Conservation (phyloP, 768 basidiomycete genomes). For the Lentinula boryana region DNA sequence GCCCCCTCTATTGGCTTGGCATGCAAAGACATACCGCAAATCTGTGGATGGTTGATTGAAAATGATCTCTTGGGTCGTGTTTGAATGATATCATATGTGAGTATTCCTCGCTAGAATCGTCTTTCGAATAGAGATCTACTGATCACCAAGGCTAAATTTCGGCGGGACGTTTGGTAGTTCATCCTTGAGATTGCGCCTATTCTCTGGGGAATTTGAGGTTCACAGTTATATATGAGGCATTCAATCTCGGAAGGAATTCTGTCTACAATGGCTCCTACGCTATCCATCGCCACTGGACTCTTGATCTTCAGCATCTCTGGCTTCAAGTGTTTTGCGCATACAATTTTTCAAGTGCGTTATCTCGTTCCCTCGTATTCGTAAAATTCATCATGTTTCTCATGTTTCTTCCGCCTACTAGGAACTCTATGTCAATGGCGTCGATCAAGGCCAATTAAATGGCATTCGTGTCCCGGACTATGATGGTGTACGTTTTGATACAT, state of each 20-base stretch:
- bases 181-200: not conserved
- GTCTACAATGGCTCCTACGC: not conserved
- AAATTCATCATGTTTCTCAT: no score
- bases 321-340: slow-evolving; percentile 1
- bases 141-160: not conserved
- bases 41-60: not conserved
- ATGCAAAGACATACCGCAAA: not conserved
- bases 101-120: not conserved
- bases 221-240: not conserved
- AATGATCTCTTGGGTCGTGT: not conserved
- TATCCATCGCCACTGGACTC: not conserved
- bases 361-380: not conserved
- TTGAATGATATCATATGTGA: not conserved
- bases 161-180: not conserved
- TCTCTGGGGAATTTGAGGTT: not conserved
- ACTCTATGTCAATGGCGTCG: slow-evolving; percentile 40
- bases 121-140: not conserved
- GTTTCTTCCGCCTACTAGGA: slow-evolving; percentile 16
- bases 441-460: slow-evolving; percentile 37
- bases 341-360: slow-evolving; percentile 5
- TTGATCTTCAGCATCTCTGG: not conserved
- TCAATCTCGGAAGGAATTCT: not conserved
- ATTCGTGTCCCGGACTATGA: slow-evolving; percentile 36
- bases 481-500: slow-evolving; percentile 15
- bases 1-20: not conserved